Evolutionary conservation across 2,329 filamentous ascomycete genomes (phyloP).

Genomic region (Sclerotinia spermophila): DNA sequence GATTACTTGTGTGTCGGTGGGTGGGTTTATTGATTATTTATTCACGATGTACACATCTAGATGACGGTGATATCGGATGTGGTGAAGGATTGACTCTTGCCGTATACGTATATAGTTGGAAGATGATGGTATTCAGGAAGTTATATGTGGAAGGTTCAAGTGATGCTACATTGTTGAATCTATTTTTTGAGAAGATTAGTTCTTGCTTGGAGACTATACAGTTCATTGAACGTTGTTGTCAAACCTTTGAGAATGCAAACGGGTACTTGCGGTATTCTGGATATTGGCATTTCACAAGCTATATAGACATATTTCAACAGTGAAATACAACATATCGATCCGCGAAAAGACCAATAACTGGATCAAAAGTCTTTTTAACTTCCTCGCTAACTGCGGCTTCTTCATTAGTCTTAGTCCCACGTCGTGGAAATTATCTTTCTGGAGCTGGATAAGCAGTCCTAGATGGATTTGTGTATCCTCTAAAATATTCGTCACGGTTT

Average conservation of each 20-base stretch:
- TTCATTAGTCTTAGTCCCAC: not conserved
- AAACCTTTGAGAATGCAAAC: not conserved
- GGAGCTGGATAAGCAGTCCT: too few species aligned
- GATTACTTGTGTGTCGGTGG: not conserved
- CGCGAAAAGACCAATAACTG: accelerated
- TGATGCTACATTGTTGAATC: not conserved
- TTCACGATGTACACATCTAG: not conserved
- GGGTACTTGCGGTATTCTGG: not conserved
- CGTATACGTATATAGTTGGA: not conserved
- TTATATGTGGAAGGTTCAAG: not conserved
- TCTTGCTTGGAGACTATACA: not conserved
- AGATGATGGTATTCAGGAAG: not conserved
- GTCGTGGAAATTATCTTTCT: too few species aligned
- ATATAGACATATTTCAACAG: not conserved
- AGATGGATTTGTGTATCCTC: too few species aligned
- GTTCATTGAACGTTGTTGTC: not conserved
- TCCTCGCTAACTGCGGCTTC: not conserved
- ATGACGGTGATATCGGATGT: not conserved
- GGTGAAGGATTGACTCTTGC: not conserved
- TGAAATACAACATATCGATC: not conserved
- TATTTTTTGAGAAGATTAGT: not conserved
- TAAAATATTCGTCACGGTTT: accelerated
- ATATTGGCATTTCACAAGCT: not conserved
- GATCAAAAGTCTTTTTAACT: not conserved
- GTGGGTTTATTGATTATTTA: not conserved